These are phyloP conservation scores for Blastobotrys illinoisensis DNA, from an alignment of 1,139 yeast genomes.

Conservation along the genomic window DNA sequence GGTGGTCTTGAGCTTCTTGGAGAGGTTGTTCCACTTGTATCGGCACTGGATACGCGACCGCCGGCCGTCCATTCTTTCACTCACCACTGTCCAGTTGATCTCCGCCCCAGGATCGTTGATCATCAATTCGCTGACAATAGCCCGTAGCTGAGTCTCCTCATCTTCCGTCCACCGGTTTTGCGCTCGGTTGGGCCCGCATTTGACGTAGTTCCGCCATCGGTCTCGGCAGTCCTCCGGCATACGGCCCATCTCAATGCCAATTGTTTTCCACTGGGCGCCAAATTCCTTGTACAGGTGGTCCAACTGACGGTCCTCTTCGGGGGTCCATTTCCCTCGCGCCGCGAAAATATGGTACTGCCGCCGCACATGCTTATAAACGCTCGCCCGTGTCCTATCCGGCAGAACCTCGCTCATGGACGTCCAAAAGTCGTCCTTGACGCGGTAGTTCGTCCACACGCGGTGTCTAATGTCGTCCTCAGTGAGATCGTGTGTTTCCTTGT, in stretches of 20 bases:
- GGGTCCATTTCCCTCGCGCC: slow-evolving; percentile 84
- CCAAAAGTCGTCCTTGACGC: slow-evolving; percentile 88
- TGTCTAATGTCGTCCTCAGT: slow-evolving; percentile 66
- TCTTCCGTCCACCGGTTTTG: slow-evolving; percentile 72
- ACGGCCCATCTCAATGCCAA: slow-evolving; percentile 72
- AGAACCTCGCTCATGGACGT: slow-evolving; percentile 68
- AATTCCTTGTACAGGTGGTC: slow-evolving; percentile 57
- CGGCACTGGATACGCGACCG: slow-evolving; percentile 91
- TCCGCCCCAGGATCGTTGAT: slow-evolving; percentile 30
- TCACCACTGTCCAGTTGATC: slow-evolving; percentile 86
- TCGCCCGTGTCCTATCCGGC: slow-evolving; percentile 80
- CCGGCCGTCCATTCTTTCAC: slow-evolving; percentile 82
- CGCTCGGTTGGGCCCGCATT: slow-evolving; percentile 73
- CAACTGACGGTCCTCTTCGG: slow-evolving; percentile 67
- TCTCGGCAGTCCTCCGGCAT: slow-evolving; percentile 99
- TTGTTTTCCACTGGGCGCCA: slow-evolving; percentile 80
- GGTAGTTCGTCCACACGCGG: slow-evolving; percentile 80
- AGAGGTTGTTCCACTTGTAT: slow-evolving; percentile 84
- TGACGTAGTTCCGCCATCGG: slow-evolving; percentile 90
- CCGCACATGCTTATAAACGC: slow-evolving; percentile 86
- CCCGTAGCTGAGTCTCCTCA: slow-evolving; percentile 60
- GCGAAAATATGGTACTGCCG: slow-evolving; percentile 83
- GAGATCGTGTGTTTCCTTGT: slow-evolving; percentile 56
- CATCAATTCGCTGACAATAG: slow-evolving; percentile 45
- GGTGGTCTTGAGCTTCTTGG: slow-evolving; percentile 36